These are phyloP conservation scores for Candida hungchunana DNA, from an alignment of 805 yeast species.

Conservation along the genomic window DNA sequence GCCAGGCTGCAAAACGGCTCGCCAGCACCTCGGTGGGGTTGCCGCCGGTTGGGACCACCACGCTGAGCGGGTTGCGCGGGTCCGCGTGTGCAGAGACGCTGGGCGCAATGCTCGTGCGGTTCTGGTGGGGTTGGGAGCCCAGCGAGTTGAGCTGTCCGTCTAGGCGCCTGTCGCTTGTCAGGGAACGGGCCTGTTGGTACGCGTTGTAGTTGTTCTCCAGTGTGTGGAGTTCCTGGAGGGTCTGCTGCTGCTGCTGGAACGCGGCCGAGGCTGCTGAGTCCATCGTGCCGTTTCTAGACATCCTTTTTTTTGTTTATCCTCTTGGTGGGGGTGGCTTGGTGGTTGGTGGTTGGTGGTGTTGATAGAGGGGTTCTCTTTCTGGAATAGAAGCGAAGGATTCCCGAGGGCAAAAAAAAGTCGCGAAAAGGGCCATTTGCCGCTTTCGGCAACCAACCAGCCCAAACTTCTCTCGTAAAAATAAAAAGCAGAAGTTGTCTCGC, in stretches of 20 bases:
- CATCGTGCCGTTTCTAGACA: conserved; percentile 36
- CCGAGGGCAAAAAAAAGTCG: no score
- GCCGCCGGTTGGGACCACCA: conserved; percentile 52
- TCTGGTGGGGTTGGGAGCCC: conserved; percentile 7
- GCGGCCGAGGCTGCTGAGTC: conserved; percentile 31
- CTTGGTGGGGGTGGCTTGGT: no score
- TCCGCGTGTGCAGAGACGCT: conserved; percentile 25
- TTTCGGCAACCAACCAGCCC: no score
- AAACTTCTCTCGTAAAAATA: no score
- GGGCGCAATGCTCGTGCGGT: conserved; percentile 3
- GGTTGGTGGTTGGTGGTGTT: no score
- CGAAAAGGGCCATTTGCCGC: no score
- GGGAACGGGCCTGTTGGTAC: conserved; percentile 38
- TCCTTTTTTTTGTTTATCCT: no score
- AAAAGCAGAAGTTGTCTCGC: no score
- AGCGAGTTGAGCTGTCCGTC: conserved; percentile 10
- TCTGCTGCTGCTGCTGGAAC: conserved; percentile 43
- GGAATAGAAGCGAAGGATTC: no score
- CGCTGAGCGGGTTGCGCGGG: conserved; percentile 44
- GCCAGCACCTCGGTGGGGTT: conserved; percentile 89
- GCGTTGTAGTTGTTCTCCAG: conserved; percentile 36
- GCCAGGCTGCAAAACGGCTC: conserved; percentile 81
- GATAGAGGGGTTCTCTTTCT: no score
- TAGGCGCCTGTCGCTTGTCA: conserved; percentile 32
- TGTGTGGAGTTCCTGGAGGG: conserved; percentile 42